Conservation (phyloP, 148 eudicot genomes). For the Fagopyrum esculentum region DNA sequence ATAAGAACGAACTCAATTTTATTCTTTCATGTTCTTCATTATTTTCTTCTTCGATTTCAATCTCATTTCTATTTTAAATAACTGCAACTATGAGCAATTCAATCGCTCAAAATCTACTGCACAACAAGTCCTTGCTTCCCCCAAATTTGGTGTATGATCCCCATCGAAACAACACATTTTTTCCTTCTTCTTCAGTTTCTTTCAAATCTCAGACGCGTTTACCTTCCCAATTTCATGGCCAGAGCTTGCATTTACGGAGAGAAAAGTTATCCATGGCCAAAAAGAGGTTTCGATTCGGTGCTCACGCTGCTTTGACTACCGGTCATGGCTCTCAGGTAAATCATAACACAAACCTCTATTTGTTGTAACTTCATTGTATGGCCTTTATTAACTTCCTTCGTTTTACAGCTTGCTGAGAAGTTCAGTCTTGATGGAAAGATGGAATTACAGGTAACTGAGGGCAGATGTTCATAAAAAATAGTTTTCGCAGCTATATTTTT, state of each 20-base stretch:
- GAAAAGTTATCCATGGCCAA: constrained; percentile 30
- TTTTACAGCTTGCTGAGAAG: constrained; percentile 53
- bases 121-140: constrained; percentile 37
- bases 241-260: constrained; percentile 23
- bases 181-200: constrained; percentile 22
- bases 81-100: constrained; percentile 52
- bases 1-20: background rate
- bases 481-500: too few relatives aligned
- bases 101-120: constrained; percentile 41
- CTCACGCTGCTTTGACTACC: constrained; percentile 59
- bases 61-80: background rate
- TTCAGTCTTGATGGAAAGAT: constrained; percentile 65
- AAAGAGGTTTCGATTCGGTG: constrained; percentile 25
- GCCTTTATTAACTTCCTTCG: constrained; percentile 11
- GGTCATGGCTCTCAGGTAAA: constrained; percentile 52
- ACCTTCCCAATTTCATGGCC: constrained; percentile 41
- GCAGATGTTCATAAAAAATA: too few relatives aligned
- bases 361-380: background rate
- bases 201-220: constrained; percentile 43
- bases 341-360: background rate
- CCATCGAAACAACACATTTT: constrained; percentile 45
- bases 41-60: background rate
- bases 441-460: constrained; percentile 63
- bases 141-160: constrained; percentile 32
- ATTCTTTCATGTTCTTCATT: background rate